phyloP scores from a whole-genome alignment of 2,329 filamentous ascomycete species.

The Calonectria hawksworthii region DNA sequence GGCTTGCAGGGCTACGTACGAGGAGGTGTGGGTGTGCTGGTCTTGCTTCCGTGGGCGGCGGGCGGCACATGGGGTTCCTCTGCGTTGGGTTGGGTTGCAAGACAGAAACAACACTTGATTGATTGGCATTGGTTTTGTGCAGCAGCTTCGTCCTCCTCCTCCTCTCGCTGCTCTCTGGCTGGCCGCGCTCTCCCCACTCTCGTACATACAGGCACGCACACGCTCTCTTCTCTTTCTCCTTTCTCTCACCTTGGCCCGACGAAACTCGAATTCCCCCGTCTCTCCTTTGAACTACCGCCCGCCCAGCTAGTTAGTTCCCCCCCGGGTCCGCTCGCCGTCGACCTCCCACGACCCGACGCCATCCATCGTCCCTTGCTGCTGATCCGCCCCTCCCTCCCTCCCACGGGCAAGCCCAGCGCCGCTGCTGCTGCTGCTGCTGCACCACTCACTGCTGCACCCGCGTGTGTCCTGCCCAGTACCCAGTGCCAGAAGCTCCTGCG shows the following conservation, averaged over 20 bases:
- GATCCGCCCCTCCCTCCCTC: slow-evolving; percentile 25
- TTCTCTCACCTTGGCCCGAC: slow-evolving; percentile 27
- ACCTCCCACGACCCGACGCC: slow-evolving; percentile 19
- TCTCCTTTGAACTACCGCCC: slow-evolving; percentile 29
- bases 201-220: slow-evolving; percentile 27
- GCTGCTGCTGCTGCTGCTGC: no score
- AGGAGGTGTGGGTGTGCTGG: slow-evolving; percentile 15
- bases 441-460: slow-evolving; percentile 5
- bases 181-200: neutral
- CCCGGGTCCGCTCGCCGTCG: slow-evolving; percentile 25
- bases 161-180: neutral
- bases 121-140: slow-evolving; percentile 26
- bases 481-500: slow-evolving; percentile 7
- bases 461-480: slow-evolving; percentile 5
- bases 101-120: slow-evolving; percentile 24
- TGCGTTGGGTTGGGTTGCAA: slow-evolving; percentile 31
- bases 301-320: neutral
- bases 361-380: slow-evolving; percentile 21
- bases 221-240: slow-evolving; percentile 17
- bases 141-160: slow-evolving; percentile 12
- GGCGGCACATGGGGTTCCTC: neutral
- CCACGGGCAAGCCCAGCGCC: neutral
- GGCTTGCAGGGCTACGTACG: slow-evolving; percentile 31
- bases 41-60: slow-evolving; percentile 4
- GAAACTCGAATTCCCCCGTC: slow-evolving; percentile 22